These are phyloP conservation scores for Vigna angularis DNA, from an alignment of 306 rosid genomes.

Conservation along the genomic window DNA sequence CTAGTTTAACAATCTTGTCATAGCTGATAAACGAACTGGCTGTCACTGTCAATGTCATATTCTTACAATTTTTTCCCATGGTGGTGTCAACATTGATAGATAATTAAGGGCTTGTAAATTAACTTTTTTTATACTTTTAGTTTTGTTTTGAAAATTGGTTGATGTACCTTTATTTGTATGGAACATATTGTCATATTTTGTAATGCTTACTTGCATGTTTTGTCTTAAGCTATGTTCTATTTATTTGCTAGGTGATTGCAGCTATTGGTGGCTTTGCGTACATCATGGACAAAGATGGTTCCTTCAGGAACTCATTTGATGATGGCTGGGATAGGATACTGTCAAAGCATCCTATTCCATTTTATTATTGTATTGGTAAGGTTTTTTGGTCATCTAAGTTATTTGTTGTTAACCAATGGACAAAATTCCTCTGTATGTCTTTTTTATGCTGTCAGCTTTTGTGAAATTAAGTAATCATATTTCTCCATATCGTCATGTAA, in stretches of 20 bases:
- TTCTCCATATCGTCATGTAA: slow-evolving; percentile 21
- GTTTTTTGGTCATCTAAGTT: slow-evolving; percentile 10
- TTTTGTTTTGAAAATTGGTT: not conserved
- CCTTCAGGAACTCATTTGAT: slow-evolving; percentile 90
- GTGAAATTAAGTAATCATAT: slow-evolving; percentile 11
- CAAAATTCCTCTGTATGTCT: slow-evolving; percentile 26
- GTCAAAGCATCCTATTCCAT: slow-evolving; percentile 96
- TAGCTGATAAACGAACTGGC: not conserved
- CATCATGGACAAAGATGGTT: slow-evolving; percentile 95
- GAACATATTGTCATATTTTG: slow-evolving; percentile 9
- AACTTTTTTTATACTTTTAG: not conserved
- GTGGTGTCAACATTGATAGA: slow-evolving; percentile 6
- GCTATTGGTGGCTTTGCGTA: slow-evolving; percentile 91
- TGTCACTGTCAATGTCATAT: not conserved
- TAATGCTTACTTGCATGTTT: not conserved
- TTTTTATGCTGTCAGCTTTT: not conserved
- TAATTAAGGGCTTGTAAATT: slow-evolving; percentile 22
- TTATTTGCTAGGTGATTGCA: slow-evolving; percentile 71
- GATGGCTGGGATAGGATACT: slow-evolving; percentile 97
- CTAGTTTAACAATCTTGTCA: too few relatives aligned
- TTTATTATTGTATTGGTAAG: slow-evolving; percentile 94
- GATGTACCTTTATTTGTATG: slow-evolving; percentile 20
- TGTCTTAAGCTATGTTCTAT: not conserved
- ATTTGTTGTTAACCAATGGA: slow-evolving; percentile 18
- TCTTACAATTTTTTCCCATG: not conserved